Base-by-base conservation (phyloP, 2,329 filamentous ascomycete genomes). In the Ceratocystis alfenasii region DNA sequence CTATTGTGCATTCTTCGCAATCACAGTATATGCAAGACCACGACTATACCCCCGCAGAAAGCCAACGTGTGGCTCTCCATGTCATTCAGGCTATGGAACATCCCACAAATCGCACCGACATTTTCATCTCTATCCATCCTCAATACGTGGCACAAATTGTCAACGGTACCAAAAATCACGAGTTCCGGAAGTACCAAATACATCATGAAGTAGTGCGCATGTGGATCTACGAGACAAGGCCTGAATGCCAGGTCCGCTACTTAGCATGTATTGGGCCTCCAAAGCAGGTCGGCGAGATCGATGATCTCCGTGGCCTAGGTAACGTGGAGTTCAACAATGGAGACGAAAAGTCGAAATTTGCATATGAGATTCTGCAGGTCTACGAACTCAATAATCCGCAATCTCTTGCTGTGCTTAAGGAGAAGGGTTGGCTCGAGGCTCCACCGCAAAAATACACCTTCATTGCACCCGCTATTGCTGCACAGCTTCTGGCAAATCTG, bases 381-480 rank as follows among this genome's bases (percentile, higher is more conserved):
- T 87, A 86, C 70, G 78, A 84, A 72, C 77, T 87, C 30, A 85
- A 86, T 70, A 80, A 87, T 71, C 81, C 84, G 0, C 75, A 84
- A 1, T 74, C 78, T 0, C 74, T 83, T 1, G 74, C 76, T 0
- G 75, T 79, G 64, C 81, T 87, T 76, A 78, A 77, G 57, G 74
- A 76, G 53, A 80, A 81, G 48, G 83, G 81, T 0, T 84, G 83
- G 80, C 71, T 85, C 0, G 74, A 77, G 4, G 74, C 75, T 1
- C 73, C 77, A 1, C 78, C 84, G n/a, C 74, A 76, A 30, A 80
- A 78, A 62, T 85, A 80, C 67, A 73, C 74, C 2, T 84, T 80
- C 69, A 72, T 87, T 0, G 80, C 80, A 1, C 84, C 83, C 1
- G 82, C 81, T 1, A 78, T 84, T 1, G 78, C 83, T 0, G 82